Evolutionary conservation across 2,329 filamentous ascomycete genomes (phyloP), one percentile per base, ranked within the genome.

Genomic region (Alternaria alternata): DNA sequence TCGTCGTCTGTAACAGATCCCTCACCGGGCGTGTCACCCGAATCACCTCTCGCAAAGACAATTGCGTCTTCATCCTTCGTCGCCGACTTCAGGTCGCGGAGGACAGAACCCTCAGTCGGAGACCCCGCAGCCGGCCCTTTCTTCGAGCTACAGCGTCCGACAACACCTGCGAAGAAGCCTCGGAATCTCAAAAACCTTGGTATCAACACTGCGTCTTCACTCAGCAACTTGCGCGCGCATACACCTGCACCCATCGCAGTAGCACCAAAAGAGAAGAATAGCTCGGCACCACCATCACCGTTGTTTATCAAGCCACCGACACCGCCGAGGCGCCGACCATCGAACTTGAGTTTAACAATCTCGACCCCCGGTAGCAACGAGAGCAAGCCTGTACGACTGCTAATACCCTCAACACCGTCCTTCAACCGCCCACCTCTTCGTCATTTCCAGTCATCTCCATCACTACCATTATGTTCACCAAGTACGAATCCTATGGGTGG

Each of bases 1-100:
- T 96, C 94, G 5, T 94, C 93, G 8, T 92, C 93, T 30, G 85
- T 95, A 49, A 94, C 94, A 30, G 94, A 98, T 71, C 90, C 92
- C 7, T 97, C 94, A 5, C 93, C 95, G 3, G 94, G 53, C 93
- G 94, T 22, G 6, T 97, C 94, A 1, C 94, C 94, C 8, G 94
- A 97, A 79, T 97, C 95, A 3, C 92, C 93, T 1, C 83, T 91
- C 55, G 90, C 91, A 57, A 83, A 93, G 56, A 86, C 90, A 56
- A 89, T 92, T 3, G 83, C 92, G 44, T 87, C 87, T 52, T 88
- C 87, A 49, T 88, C 89, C 14, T 93, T 91, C 69, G 84, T 88
- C 1, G 85, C 86, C 5, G 87, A 88, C 70, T 78, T 81, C 38
- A 71, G 81, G 52, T 79, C 78, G 11, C 69, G 76, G 44, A 67